Evolutionary conservation across 305 asterid species (phyloP).

Genomic region (Fraxinus angustifolia): DNA sequence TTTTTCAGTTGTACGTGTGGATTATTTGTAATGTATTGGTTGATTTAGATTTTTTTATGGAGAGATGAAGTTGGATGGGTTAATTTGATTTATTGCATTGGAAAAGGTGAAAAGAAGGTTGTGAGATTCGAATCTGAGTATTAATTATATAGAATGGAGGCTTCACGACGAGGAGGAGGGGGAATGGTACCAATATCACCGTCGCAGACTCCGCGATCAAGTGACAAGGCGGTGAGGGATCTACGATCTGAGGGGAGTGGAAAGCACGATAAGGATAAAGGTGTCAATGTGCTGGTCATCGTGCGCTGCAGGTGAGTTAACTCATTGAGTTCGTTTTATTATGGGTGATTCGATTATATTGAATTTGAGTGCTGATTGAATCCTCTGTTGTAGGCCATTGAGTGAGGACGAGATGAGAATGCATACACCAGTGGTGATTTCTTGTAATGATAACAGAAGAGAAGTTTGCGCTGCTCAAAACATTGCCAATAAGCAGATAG

Average conservation of each 20-base stretch:
- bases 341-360: neutral
- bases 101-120: neutral
- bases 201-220: constrained; percentile 34
- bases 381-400: constrained; percentile 39
- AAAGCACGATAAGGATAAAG: constrained; percentile 28
- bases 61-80: neutral
- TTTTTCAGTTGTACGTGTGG: neutral
- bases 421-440: constrained; percentile 34
- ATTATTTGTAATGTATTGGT: neutral
- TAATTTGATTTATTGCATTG: neutral
- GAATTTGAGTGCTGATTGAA: neutral
- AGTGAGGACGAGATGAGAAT: constrained; percentile 44
- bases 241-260: constrained; percentile 16
- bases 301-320: constrained; percentile 47
- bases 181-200: constrained; percentile 1
- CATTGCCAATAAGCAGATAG: constrained; percentile 35
- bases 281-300: constrained; percentile 45
- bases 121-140: neutral
- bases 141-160: neutral
- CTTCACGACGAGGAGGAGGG: constrained; percentile 12
- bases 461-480: constrained; percentile 39
- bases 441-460: constrained; percentile 37
- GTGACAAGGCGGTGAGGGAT: constrained; percentile 39
- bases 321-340: neutral
- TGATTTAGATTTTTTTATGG: neutral